A percentile compares a stretch with the other conserved stretches of the same genome.
Conservation (phyloP, 208 protist genomes). For the Giardia duodenalis region DNA sequence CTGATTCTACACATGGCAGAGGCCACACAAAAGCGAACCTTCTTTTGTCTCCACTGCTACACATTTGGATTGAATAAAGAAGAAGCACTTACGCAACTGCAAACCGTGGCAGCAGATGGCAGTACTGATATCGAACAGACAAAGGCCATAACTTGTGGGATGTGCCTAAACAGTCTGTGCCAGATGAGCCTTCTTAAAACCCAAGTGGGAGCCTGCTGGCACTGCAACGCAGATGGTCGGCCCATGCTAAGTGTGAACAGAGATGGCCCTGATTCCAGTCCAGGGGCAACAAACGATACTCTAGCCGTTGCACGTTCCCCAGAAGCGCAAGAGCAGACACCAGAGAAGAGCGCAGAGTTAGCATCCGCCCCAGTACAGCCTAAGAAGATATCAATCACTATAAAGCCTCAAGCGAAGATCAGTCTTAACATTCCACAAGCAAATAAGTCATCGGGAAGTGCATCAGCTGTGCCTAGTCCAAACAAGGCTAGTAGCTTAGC, state of each 20-base stretch:
- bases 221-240: background rate
- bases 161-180: background rate
- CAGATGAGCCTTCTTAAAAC: background rate
- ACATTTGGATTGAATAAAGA: background rate
- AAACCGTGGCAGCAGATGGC: background rate
- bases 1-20: slow-evolving; percentile 34
- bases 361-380: too few relatives aligned
- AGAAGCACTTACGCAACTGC: background rate
- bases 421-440: too few relatives aligned
- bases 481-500: too few relatives aligned
- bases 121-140: background rate
- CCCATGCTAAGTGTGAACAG: background rate
- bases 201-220: background rate
- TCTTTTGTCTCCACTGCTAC: slow-evolving; percentile 21
- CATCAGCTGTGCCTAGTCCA: too few relatives aligned
- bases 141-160: background rate
- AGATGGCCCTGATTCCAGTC: too few relatives aligned
- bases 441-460: background rate
- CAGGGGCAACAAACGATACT: too few relatives aligned
- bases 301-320: too few relatives aligned
- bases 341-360: too few relatives aligned
- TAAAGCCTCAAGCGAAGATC: too few relatives aligned
- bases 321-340: too few relatives aligned
- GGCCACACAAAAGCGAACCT: background rate
- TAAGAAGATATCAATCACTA: too few relatives aligned